Base-by-base conservation (phyloP, 2,329 filamentous ascomycete species). In the Leptographium wingfieldii region DNA sequence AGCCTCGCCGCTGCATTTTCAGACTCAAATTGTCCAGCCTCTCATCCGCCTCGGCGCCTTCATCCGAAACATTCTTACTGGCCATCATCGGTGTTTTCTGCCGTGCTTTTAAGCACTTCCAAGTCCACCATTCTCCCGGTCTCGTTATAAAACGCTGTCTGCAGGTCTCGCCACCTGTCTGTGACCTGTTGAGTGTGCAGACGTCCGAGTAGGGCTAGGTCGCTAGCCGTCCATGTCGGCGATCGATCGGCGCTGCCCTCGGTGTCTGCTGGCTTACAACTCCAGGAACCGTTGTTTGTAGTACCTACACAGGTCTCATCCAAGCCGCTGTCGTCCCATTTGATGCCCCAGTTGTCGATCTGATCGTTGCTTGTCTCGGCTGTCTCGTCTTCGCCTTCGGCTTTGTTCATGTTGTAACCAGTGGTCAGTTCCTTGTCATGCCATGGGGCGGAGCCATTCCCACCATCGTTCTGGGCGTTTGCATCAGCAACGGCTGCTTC, bases 71-170 rank as follows among this genome's bases (percentile, higher is more conserved):
- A 25, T 31, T 22, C 27, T n/a, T 48, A 11, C 29, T 27, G 22
- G 40, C 22, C 7, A 12, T 22, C n/a, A 9, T 6, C 7, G 22
- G 6, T 51, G 33, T 38, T 6, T 60, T 71, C 71, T n/a, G 70
- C 68, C 60, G 69, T 72, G 27, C 64, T 66, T 49, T 69, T 69
- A 54, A 77, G 69, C n/a, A 71, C 64, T 40, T 71, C 68, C 9
- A 73, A 64, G 1, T 73, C 70, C 0, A 77, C 66, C 69, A 75
- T 70, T 7, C 72, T 68, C 4, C 75, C 75, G 0, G 74, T 77
- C 53, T 67, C 71, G 60, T 77, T 76, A 66, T 68, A 73, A 59
- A 77, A 76, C 56, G 71, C 72, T 35, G 74, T 72, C 62, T 77
- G 75, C 67, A 76, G 72, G 61, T 76, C 71, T 0, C 76, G 67